Conservation (phyloP, 2,329 filamentous ascomycete genomes). For the Claviceps purpurea region DNA sequence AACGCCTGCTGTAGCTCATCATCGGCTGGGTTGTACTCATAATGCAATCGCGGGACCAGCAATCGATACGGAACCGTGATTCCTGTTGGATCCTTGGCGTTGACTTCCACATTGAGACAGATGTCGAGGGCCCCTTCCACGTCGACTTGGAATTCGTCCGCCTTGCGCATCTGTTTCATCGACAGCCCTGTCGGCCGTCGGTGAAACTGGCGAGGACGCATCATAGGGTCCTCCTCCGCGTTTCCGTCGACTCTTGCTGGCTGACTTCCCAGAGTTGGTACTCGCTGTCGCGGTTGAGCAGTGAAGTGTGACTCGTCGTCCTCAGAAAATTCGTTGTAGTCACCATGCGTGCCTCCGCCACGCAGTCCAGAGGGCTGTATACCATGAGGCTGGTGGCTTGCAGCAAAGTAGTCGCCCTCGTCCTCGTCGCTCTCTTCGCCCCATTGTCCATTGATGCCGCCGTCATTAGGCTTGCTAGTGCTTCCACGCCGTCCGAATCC, state of each 20-base stretch:
- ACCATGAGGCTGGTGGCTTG: constrained; percentile 9
- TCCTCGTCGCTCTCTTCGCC: constrained; percentile 31
- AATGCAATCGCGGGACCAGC: constrained; percentile 65
- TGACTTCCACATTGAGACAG: constrained; percentile 79
- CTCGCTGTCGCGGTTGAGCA: constrained; percentile 21
- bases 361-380: constrained; percentile 20
- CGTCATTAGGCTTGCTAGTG: constrained; percentile 29
- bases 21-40: constrained; percentile 34
- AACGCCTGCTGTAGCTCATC: constrained; percentile 15
- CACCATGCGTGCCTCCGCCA: constrained; percentile 26
- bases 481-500: constrained; percentile 29
- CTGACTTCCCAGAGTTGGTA: constrained; percentile 17
- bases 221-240: constrained; percentile 9
- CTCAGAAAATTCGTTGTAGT: constrained; percentile 31
- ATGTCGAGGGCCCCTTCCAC: constrained; percentile 77
- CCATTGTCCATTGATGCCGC: constrained; percentile 43
- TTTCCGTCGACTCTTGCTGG: constrained; percentile 12
- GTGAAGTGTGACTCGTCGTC: constrained; percentile 48
- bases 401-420: constrained; percentile 18
- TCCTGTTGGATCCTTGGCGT: constrained; percentile 70
- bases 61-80: constrained; percentile 80
- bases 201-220: constrained; percentile 36
- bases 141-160: constrained; percentile 49
- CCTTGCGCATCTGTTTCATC: constrained; percentile 43
- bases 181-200: constrained; percentile 58